A percentile compares a stretch with the other conserved stretches of the same genome.
These are phyloP conservation scores for Urostyla sp. DNA, from an alignment of 73 alveolate genomes.

Conservation along the genomic window DNA sequence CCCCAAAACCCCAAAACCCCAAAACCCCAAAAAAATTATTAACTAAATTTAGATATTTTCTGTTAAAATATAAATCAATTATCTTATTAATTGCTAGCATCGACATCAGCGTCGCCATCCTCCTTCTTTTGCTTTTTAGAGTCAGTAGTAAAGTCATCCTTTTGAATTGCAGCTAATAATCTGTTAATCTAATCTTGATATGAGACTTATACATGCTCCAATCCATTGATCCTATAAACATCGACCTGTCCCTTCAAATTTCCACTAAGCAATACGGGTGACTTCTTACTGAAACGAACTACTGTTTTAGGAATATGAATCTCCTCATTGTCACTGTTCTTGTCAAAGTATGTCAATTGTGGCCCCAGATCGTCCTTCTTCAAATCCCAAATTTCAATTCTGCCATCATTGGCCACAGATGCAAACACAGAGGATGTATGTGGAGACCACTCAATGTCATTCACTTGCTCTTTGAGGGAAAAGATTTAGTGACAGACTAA, in stretches of 20 bases:
- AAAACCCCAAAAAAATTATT: no score
- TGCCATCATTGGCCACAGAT: conserved; percentile 97
- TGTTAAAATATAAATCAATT: not conserved
- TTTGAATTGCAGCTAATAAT: conserved; percentile 76
- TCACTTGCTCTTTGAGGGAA: conserved; percentile 91
- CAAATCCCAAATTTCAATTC: conserved; percentile 98
- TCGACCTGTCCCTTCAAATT: conserved; percentile 90
- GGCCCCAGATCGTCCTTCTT: conserved; percentile 88
- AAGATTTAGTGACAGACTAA: conserved; percentile 59
- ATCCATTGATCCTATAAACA: conserved; percentile 87
- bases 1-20: no score
- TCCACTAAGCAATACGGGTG: conserved; percentile 95
- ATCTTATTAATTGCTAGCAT: not conserved
- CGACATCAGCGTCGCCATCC: conserved; percentile 27
- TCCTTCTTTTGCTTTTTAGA: conserved; percentile 46
- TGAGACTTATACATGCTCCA: conserved; percentile 88
- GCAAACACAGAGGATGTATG: conserved; percentile 95
- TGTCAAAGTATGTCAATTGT: conserved; percentile 53
- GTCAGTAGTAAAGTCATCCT: conserved; percentile 52
- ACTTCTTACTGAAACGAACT: conserved; percentile 89
- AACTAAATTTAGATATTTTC: not conserved
- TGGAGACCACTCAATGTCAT: conserved; percentile 96
- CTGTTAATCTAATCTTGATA: conserved; percentile 83
- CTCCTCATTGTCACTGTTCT: conserved; percentile 66
- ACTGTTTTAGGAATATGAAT: conserved; percentile 89